These are phyloP conservation scores for Leishmania aethiopica DNA, from an alignment of 208 protist genomes.

Conservation along the genomic window DNA sequence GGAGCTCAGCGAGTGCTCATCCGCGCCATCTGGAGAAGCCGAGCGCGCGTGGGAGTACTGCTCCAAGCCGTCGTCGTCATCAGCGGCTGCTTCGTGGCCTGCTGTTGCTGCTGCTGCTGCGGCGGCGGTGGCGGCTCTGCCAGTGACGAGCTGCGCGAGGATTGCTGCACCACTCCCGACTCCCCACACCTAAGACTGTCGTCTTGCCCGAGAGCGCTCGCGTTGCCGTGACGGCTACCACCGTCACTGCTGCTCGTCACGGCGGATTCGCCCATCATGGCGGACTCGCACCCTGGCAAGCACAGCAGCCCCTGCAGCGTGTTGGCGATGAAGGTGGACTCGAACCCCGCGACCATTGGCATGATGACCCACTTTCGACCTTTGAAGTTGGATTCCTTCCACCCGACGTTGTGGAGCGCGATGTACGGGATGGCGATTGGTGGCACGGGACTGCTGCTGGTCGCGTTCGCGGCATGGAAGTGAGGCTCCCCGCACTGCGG, in stretches of 20 bases:
- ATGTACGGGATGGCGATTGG: constrained; percentile 50
- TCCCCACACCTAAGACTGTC: background rate
- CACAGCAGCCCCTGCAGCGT: constrained; percentile 49
- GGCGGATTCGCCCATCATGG: constrained; percentile 40
- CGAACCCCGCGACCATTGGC: constrained; percentile 45
- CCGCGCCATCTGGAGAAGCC: background rate
- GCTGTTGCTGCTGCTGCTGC: background rate
- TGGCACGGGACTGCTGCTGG: background rate
- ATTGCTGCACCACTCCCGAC: background rate
- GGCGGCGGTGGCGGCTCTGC: background rate
- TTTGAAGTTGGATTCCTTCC: constrained; percentile 8
- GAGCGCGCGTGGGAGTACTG: background rate
- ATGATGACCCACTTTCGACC: constrained; percentile 52
- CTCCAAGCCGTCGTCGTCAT: background rate
- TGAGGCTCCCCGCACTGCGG: background rate
- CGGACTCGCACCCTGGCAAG: constrained; percentile 57
- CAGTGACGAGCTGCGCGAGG: background rate
- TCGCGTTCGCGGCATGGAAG: background rate
- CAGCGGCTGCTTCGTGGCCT: background rate
- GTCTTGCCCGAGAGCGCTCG: background rate
- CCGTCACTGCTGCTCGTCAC: constrained; percentile 1
- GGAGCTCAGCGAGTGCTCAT: constrained; percentile 6
- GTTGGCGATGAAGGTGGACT: constrained; percentile 51
- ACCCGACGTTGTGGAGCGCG: constrained; percentile 29
- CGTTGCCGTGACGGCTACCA: background rate